Base-by-base conservation (phyloP, 352 stramenopile genomes). In the Thalassiosira livingstoniorum region DNA sequence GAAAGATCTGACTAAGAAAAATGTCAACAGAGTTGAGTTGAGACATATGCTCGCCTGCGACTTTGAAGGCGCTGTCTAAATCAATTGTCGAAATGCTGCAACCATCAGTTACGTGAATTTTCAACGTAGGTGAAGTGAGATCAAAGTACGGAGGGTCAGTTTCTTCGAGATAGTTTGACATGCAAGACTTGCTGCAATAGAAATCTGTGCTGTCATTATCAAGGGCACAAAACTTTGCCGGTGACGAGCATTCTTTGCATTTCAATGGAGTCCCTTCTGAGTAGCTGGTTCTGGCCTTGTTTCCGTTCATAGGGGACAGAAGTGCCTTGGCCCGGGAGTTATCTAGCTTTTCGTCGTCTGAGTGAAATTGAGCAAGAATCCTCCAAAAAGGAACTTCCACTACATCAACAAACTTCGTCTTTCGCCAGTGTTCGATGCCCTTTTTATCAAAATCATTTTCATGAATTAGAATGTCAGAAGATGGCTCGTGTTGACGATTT, bases 161-260 rank as follows among this genome's bases (percentile, higher is more conserved):
- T 65, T 78, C 70, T 65, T 58, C 27, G 5, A 78, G 23, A 10
- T 47, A 65, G 23, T 78, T 37, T 32, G 64, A 15, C 70, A 78
- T 78, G 23, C 70, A 78, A 54, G 60, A 43, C 45, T 78, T 71
- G 60, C 70, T 78, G 47, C 70, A 78, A 25, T 72, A 78, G 53
- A 78, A 78, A 11, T 55, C 21, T 39, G 43, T 64, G 58, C 70
- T 13, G 34, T 61, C 55, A 78, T 78, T 68, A 31, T 78, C 69
- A 61, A 78, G 55, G n/a, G 69, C 69, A 62, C 57, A 78, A 42
- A 78, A 78, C 10, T 61, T 68, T 18, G 13, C 57, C 15, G 51
- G 31, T 37, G 54, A 58, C 29, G 5, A 18, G 23, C 67, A 76
- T 23, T 58, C 34, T 54, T 60, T 57, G 35, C 67, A 76, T 2